These are phyloP conservation scores for Debaryomyces subglobosus DNA, from an alignment of 1,139 yeast species.

Conservation along the genomic window DNA sequence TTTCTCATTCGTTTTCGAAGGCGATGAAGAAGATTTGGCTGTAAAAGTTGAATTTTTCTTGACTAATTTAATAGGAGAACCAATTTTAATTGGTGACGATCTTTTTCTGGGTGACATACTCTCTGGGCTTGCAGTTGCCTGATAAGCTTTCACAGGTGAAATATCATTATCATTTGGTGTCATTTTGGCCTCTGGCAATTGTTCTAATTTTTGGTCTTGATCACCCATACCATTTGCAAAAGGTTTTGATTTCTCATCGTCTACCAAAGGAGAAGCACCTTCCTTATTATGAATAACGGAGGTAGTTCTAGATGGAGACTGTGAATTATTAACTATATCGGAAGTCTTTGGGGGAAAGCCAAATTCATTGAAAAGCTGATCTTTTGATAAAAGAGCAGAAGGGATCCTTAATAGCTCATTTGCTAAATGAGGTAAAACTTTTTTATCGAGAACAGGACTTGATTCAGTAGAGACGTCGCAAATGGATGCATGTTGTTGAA, in stretches of 20 bases:
- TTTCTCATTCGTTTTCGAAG: slow-evolving; percentile 10
- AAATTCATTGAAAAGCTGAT: slow-evolving; percentile 42
- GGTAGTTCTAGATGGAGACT: slow-evolving; percentile 16
- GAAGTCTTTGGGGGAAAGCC: slow-evolving; percentile 19
- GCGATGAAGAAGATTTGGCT: slow-evolving; percentile 12
- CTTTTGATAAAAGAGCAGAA: slow-evolving; percentile 35
- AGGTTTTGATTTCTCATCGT: not conserved
- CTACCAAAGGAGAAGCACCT: slow-evolving; percentile 6
- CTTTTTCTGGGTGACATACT: slow-evolving; percentile 15
- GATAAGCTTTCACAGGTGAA: slow-evolving; percentile 9
- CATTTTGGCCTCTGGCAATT: not conserved
- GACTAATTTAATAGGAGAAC: slow-evolving; percentile 41
- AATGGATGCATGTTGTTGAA: slow-evolving; percentile 47
- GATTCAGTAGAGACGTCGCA: slow-evolving; percentile 38
- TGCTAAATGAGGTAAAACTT: slow-evolving; percentile 35
- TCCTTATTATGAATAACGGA: slow-evolving; percentile 19
- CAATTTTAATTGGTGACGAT: slow-evolving; percentile 41
- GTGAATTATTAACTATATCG: slow-evolving; percentile 6
- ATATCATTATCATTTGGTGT: not conserved
- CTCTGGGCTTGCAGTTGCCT: not conserved
- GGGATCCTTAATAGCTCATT: slow-evolving; percentile 40
- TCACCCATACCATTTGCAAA: not conserved
- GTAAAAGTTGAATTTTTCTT: slow-evolving; percentile 32
- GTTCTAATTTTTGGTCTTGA: not conserved
- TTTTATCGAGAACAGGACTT: slow-evolving; percentile 17